These are phyloP conservation scores for Umbelopsis ramanniana DNA, from an alignment of 192 early-diverging fungal genomes.

Conservation along the genomic window DNA sequence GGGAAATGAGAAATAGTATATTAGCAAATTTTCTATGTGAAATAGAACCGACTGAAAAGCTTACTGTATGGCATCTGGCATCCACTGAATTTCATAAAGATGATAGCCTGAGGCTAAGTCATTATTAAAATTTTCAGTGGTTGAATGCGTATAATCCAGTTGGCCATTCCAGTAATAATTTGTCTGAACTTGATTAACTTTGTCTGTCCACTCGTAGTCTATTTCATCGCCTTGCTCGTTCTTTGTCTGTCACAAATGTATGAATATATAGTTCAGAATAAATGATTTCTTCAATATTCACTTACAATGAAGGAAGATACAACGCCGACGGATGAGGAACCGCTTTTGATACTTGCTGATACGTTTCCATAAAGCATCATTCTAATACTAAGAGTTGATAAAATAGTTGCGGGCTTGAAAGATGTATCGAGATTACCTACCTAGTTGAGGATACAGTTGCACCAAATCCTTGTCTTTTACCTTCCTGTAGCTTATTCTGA, in stretches of 20 bases:
- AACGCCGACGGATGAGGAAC: constrained; percentile 23
- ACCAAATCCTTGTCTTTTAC: constrained; percentile 43
- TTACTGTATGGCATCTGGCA: constrained; percentile 20
- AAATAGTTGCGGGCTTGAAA: too few species aligned
- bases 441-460: constrained; percentile 44
- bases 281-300: not conserved
- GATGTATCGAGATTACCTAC: not conserved
- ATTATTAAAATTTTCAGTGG: not conserved
- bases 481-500: constrained; percentile 28
- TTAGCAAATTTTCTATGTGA: too few species aligned
- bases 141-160: constrained; percentile 16
- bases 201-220: constrained; percentile 14
- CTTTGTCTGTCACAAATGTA: not conserved
- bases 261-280: not conserved
- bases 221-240: constrained; percentile 15
- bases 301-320: constrained; percentile 16
- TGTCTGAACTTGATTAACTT: constrained; percentile 1
- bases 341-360: constrained; percentile 42
- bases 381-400: constrained; percentile 3
- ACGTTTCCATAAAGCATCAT: constrained; percentile 47
- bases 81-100: constrained; percentile 12
- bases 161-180: constrained; percentile 21
- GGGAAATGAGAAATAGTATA: not conserved
- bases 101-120: not conserved
- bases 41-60: not conserved